Base-by-base conservation (phyloP, 2,329 filamentous ascomycete species). In the Talaromyces sp. region DNA sequence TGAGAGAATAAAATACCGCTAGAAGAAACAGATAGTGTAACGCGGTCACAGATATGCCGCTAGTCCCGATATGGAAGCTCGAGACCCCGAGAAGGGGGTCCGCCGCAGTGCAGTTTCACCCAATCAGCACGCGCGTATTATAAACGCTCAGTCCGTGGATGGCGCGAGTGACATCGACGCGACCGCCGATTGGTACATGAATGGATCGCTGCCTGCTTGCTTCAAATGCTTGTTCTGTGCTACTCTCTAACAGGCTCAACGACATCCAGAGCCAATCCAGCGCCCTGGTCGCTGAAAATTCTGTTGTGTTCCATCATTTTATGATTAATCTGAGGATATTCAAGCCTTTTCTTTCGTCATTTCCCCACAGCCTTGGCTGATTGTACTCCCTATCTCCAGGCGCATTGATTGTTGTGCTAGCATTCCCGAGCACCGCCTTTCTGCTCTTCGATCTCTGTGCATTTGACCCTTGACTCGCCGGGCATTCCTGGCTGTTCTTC, bases 151-250 rank as follows among this genome's bases (percentile, higher is more conserved):
- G n/a, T 6, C 27, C 17, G 25, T 61, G 58, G 58, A 49, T 35
- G 58, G 58, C 58, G 43, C 6, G 10, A 49, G 27, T 61, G 58
- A 59, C 56, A 58, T 39, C 22, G 56, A 27, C 22, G 39, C 37
- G 56, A n/a, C 56, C 22, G 37, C 56, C 39, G 5, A 59, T 59
- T 59, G 56, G 56, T 59, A 33, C 13, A 9, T 27, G 25, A 13
- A 8, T 33, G 45, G 37, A 45, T 59, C 56, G 56, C 25, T 59
- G 56, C 56, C 56, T 59, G 35, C 50, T 19, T 35, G 50, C 27
- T 33, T 31, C 50, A 35, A 35, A 56, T 56, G 52, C 52, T 56
- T 56, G 22, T 56, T 56, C 52, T 56, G 33, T 50, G n/a, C 33
- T n/a, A 33, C 50, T 33, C 27, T 33, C 17, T 22, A 49, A 49